Conservation (phyloP, 2,329 filamentous ascomycete genomes). For the Zalaria sp. region DNA sequence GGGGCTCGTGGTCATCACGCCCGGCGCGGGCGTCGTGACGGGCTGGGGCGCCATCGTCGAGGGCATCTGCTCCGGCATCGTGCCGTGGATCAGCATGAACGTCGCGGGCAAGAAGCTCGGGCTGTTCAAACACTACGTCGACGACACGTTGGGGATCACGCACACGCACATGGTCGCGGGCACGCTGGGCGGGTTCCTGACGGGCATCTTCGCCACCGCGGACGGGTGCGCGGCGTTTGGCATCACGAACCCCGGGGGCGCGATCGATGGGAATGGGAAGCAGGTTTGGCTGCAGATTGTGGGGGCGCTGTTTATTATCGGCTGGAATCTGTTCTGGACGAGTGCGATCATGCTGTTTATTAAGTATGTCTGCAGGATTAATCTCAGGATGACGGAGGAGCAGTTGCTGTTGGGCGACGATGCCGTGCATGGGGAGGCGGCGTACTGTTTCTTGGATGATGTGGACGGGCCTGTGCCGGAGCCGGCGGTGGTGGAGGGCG, state of each 20-base stretch:
- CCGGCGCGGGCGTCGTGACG: conserved; percentile 35
- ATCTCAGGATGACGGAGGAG: conserved; percentile 33
- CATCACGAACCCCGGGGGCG: conserved; percentile 30
- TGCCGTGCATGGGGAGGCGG: conserved; percentile 33
- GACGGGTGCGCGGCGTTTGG: conserved; percentile 34
- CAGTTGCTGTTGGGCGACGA: conserved; percentile 32
- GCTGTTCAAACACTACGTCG: conserved; percentile 43
- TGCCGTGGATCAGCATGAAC: conserved; percentile 38
- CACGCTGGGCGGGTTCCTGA: conserved; percentile 30
- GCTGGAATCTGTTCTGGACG: conserved; percentile 38
- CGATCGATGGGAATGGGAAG: conserved; percentile 35
- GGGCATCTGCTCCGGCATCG: conserved; percentile 27
- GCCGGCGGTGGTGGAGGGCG: too few species aligned
- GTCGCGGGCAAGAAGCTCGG: conserved; percentile 31
- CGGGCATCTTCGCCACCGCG: conserved; percentile 32
- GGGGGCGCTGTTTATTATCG: conserved; percentile 34
- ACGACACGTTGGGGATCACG: conserved; percentile 38
- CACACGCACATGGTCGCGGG: conserved; percentile 37
- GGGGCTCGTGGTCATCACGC: conserved; percentile 38
- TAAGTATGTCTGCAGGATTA: conserved; percentile 34
- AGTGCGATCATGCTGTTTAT: conserved; percentile 36
- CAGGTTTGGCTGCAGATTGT: conserved; percentile 38
- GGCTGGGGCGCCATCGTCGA: conserved; percentile 38
- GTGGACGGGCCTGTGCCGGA: background rate
- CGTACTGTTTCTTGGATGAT: conserved; percentile 17